A percentile compares a stretch with the other conserved stretches of the same genome.
Conservation (phyloP, 495 filamentous ascomycete species). For the Pseudomonodictys pantanalensis region DNA sequence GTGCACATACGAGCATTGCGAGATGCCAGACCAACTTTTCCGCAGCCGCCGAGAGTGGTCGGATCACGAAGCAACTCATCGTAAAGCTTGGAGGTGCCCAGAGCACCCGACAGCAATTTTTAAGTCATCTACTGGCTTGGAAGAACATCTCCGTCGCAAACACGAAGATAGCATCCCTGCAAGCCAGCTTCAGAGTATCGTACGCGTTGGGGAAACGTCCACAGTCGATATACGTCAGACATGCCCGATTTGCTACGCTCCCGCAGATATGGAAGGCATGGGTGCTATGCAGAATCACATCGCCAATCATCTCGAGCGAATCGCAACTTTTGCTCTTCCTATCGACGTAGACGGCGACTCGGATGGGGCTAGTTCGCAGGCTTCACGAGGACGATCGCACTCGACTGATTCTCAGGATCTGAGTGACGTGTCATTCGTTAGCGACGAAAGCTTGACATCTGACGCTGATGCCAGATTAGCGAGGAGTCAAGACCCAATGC, state of each 20-base stretch:
- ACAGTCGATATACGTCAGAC: constrained; percentile 23
- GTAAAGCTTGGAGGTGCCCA: constrained; percentile 30
- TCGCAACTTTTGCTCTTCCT: constrained; percentile 29
- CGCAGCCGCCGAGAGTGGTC: constrained; percentile 32
- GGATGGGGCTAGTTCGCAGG: constrained; percentile 22
- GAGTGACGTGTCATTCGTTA: constrained; percentile 2
- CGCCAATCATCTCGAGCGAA: constrained; percentile 30
- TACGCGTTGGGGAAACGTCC: constrained; percentile 29
- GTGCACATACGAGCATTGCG: constrained; percentile 28
- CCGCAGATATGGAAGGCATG: constrained; percentile 22
- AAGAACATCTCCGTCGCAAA: constrained; percentile 18
- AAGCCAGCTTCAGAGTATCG: constrained; percentile 24
- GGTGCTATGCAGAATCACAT: constrained; percentile 32
- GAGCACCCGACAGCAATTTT: constrained; percentile 27
- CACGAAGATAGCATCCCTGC: constrained; percentile 23
- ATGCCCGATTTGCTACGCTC: constrained; percentile 29
- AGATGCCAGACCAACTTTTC: constrained; percentile 20
- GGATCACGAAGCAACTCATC: constrained; percentile 30
- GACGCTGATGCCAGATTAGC: background rate
- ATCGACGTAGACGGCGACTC: constrained; percentile 20
- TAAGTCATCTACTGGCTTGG: constrained; percentile 11
- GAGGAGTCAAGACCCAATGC: background rate
- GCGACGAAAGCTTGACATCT: no score
- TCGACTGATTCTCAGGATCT: constrained; percentile 6
- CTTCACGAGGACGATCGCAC: constrained; percentile 19